Conservation (phyloP, 2,329 filamentous ascomycete genomes). For the Pseudogymnoascus pannorum region DNA sequence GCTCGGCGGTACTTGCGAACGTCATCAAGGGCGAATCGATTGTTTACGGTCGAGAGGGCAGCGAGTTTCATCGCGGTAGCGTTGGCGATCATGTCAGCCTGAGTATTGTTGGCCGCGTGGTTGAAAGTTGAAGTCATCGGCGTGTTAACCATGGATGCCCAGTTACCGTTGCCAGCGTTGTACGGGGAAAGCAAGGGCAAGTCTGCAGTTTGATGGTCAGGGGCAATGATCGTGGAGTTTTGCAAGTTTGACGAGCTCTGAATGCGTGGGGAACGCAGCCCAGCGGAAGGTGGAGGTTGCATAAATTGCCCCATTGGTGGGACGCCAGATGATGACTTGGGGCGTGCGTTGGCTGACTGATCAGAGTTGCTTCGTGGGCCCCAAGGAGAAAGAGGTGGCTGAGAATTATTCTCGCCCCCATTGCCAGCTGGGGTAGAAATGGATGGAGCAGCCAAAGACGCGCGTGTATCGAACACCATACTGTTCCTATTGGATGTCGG, state of each 20-base stretch:
- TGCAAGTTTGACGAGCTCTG: conserved; percentile 65
- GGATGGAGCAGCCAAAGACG: conserved; percentile 64
- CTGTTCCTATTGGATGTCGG: conserved; percentile 93
- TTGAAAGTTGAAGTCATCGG: conserved; percentile 88
- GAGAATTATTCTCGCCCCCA: conserved; percentile 52
- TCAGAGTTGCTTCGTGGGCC: conserved; percentile 39
- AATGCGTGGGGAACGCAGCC: conserved; percentile 72
- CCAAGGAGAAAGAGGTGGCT: conserved; percentile 77
- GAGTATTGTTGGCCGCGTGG: conserved; percentile 44
- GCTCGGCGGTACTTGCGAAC: conserved; percentile 92
- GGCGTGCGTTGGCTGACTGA: conserved; percentile 48
- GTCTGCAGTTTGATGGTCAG: conserved; percentile 60
- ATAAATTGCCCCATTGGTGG: conserved; percentile 90
- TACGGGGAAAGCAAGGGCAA: conserved; percentile 83
- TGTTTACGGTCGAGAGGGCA: conserved; percentile 94
- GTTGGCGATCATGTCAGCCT: conserved; percentile 97
- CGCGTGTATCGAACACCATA: conserved; percentile 65
- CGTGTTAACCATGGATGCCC: conserved; percentile 98
- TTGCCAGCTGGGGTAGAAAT: conserved; percentile 59
- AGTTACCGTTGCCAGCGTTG: conserved; percentile 75
- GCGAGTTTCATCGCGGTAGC: conserved; percentile 98
- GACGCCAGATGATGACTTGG: conserved; percentile 74
- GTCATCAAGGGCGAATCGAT: conserved; percentile 92
- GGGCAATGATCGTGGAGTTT: conserved; percentile 70
- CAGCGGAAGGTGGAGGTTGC: conserved; percentile 68